A percentile compares a stretch with the other conserved stretches of the same genome.
Conservation (phyloP, 257 asterid species). For the Nicotiana sylvestris region DNA sequence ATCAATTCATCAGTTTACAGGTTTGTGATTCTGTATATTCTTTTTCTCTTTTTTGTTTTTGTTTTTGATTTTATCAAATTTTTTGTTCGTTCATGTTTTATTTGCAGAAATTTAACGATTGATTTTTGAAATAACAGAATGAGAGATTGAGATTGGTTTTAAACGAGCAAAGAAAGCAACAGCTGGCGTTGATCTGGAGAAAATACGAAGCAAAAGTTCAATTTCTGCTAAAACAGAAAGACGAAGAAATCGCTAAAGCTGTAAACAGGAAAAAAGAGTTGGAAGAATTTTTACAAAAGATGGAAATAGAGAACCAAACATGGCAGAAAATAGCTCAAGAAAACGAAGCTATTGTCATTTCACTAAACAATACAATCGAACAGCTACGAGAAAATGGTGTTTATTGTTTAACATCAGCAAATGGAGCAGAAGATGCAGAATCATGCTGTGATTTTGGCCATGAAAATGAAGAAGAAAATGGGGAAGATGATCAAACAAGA, state of each 20-base stretch:
- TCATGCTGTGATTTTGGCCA: constrained; percentile 40
- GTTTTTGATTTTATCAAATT: too few relatives aligned
- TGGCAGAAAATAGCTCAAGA: constrained; percentile 61
- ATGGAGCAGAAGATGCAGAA: constrained; percentile 49
- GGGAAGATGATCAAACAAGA: constrained; percentile 4
- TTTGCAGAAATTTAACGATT: neutral
- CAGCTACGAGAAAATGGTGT: constrained; percentile 39
- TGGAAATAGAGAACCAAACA: constrained; percentile 48
- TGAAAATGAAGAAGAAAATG: neutral
- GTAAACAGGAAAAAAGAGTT: constrained; percentile 44
- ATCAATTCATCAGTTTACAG: constrained; percentile 49
- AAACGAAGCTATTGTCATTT: constrained; percentile 40
- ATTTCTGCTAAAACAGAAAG: constrained; percentile 43
- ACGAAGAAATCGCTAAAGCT: constrained; percentile 49
- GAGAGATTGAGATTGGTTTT: constrained; percentile 53
- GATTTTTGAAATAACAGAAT: constrained; percentile 33
- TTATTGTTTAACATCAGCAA: constrained; percentile 1
- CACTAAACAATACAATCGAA: constrained; percentile 45
- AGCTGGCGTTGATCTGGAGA: constrained; percentile 25
- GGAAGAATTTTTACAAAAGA: constrained; percentile 22
- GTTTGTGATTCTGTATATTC: constrained; percentile 15
- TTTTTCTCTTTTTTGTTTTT: neutral
- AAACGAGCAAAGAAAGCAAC: constrained; percentile 51
- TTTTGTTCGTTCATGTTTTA: neutral
- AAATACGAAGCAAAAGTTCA: constrained; percentile 45